Evolutionary conservation across 768 basidiomycete genomes (phyloP), one percentile per base, ranked within the genome.

Genomic region (Crucibulum laeve): DNA sequence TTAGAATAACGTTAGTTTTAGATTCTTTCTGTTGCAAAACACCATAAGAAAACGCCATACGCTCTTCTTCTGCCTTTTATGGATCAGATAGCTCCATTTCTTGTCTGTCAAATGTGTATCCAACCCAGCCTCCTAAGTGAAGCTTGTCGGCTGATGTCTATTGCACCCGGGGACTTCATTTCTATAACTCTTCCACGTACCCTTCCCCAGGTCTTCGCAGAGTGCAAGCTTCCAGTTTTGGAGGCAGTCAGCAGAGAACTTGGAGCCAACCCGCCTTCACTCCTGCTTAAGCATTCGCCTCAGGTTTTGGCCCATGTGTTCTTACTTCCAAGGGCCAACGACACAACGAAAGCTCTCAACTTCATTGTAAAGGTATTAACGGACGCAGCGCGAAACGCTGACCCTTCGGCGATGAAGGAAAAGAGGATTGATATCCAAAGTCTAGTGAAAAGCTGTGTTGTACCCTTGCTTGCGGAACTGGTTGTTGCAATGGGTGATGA

Each of bases 401-500:
- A n/a, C n/a, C n/a, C n/a, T n/a, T n/a, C n/a, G n/a, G n/a, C n/a
- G n/a, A n/a, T n/a, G n/a, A n/a, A n/a, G n/a, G n/a, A n/a, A n/a
- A n/a, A 62, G 5, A 52, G 52, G 2, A 70, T 74, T 34, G 64
- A 69, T 19, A 67, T 77, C 8, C 65, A 66, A 39, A 72, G 69
- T 41, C 62, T 87, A 53, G 74, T 93, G 34, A 78, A 77, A 37
- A 82, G 81, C 46, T 84, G 78, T 46, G 64, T 84, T 23, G 74
- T 89, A 1, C 74, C 81, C 3, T 65, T 95, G 21, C 69, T 95
- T 10, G 80, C 82, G 4, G 80, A 84, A 47, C 65, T 98, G 18
- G 83, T 92, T 15, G 73, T 91, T 25, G 74, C 76, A 8, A 68
- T 96, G 56, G 94, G 92, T 2, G 79, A 92, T 50, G 77, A 83